Percentiles rank a stretch among this genome's conserved stretches.
phyloP scores from a whole-genome alignment of 2,329 filamentous ascomycete species.

The Exophiala bonariae region DNA sequence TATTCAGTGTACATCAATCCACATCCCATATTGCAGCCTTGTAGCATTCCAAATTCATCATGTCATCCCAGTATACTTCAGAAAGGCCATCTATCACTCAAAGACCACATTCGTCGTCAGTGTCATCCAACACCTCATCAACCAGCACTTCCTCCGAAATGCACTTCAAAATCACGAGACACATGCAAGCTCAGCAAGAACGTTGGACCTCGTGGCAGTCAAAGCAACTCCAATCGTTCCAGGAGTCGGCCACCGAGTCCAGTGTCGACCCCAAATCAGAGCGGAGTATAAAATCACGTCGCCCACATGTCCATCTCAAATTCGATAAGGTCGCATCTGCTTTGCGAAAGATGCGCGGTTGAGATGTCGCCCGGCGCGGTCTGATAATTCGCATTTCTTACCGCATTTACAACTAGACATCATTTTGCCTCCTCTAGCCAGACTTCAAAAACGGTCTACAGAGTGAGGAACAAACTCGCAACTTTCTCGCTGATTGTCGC shows the following conservation, averaged over 20 bases:
- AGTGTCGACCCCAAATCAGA: slow-evolving; percentile 1
- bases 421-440: background rate
- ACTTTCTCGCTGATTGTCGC: too few relatives aligned
- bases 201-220: slow-evolving; percentile 21
- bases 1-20: too few relatives aligned
- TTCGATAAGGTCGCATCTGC: slow-evolving; percentile 14
- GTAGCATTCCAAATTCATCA: background rate
- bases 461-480: too few relatives aligned
- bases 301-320: slow-evolving; percentile 20
- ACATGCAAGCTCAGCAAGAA: slow-evolving; percentile 20
- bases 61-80: background rate
- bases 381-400: too few relatives aligned
- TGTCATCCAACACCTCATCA: slow-evolving; percentile 10
- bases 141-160: slow-evolving; percentile 11
- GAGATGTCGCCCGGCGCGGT: background rate
- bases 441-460: too few relatives aligned
- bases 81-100: slow-evolving; percentile 1
- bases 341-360: slow-evolving; percentile 19
- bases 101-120: slow-evolving; percentile 15
- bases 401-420: too few relatives aligned
- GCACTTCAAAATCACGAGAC: slow-evolving; percentile 20
- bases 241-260: slow-evolving; percentile 9
- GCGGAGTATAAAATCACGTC: slow-evolving; percentile 17
- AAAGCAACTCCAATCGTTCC: slow-evolving; percentile 19
- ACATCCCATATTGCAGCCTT: background rate